Evolutionary conservation across 2,329 filamentous ascomycete genomes (phyloP).

Genomic region (Massarina eburnea): DNA sequence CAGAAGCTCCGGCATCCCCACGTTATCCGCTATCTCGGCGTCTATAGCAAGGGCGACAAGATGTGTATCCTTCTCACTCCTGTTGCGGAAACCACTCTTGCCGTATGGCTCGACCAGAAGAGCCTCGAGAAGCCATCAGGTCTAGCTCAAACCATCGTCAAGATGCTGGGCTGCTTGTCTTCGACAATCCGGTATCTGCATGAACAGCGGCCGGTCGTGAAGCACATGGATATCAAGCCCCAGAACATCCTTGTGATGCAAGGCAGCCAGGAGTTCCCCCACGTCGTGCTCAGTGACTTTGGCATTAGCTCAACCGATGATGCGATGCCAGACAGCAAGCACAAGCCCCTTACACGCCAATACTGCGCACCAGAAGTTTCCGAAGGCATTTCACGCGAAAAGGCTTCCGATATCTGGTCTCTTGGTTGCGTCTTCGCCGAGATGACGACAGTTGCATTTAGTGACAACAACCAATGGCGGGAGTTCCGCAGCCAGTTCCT

Average conservation of each 20-base stretch:
- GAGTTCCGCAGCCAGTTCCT: conserved; percentile 31
- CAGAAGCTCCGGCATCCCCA: conserved; percentile 44
- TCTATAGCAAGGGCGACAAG: conserved; percentile 40
- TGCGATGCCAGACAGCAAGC: conserved; percentile 10
- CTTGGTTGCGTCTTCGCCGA: conserved; percentile 95
- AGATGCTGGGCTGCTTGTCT: conserved; percentile 41
- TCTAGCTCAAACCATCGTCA: conserved; percentile 26
- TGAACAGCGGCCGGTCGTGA: conserved; percentile 38
- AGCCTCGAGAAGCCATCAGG: conserved; percentile 21
- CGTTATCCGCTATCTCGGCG: conserved; percentile 40
- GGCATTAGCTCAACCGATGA: conserved; percentile 38
- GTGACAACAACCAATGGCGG: conserved; percentile 25
- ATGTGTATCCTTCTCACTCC: conserved; percentile 41
- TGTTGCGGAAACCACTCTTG: conserved; percentile 40
- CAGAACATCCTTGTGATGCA: conserved; percentile 42
- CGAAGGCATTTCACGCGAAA: conserved; percentile 26
- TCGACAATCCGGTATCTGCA: conserved; percentile 41
- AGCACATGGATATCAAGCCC: conserved; percentile 43
- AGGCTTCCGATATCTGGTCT: conserved; percentile 80
- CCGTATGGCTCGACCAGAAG: conserved; percentile 34
- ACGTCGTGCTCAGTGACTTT: conserved; percentile 42
- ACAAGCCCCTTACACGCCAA: conserved; percentile 33
- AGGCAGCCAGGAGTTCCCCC: conserved; percentile 31
- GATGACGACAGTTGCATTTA: conserved; percentile 64
- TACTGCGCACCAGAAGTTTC: conserved; percentile 41